Conservation (phyloP, 192 early-diverging fungal species). For the Chytriomyces sp. region DNA sequence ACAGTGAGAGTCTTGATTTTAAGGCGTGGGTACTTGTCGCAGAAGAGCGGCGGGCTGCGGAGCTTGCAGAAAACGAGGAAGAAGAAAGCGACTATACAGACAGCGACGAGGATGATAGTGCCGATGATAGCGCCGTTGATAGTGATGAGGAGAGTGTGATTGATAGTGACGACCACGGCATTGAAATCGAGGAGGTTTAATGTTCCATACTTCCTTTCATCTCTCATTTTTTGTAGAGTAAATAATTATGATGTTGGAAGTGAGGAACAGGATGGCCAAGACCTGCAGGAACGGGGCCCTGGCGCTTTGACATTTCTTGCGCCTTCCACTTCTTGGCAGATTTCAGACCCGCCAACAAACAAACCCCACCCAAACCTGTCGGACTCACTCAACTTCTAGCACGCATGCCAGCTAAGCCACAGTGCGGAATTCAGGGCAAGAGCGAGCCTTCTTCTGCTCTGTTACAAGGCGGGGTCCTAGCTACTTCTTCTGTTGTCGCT, state of each 20-base stretch:
- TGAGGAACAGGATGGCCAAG: neutral
- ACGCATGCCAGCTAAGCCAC: neutral
- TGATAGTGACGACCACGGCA: neutral
- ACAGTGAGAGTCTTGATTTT: constrained; percentile 44
- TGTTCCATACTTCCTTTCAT: neutral
- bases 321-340: neutral
- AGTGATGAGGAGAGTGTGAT: neutral
- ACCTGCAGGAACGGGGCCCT: neutral
- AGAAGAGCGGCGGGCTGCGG: constrained; percentile 5
- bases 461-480: too few species aligned
- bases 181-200: neutral
- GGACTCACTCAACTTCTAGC: neutral
- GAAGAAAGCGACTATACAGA: neutral
- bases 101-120: constrained; percentile 13
- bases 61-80: neutral
- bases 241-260: neutral
- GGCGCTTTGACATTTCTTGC: neutral
- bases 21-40: constrained; percentile 36
- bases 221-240: neutral
- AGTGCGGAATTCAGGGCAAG: neutral
- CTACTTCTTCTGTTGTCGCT: too few species aligned
- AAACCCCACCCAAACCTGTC: neutral
- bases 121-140: neutral
- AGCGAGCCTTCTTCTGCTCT: too few species aligned
- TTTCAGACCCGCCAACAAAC: neutral